These are phyloP conservation scores for Catunica adiposa DNA, from an alignment of 2,329 filamentous ascomycete genomes.

Conservation along the genomic window DNA sequence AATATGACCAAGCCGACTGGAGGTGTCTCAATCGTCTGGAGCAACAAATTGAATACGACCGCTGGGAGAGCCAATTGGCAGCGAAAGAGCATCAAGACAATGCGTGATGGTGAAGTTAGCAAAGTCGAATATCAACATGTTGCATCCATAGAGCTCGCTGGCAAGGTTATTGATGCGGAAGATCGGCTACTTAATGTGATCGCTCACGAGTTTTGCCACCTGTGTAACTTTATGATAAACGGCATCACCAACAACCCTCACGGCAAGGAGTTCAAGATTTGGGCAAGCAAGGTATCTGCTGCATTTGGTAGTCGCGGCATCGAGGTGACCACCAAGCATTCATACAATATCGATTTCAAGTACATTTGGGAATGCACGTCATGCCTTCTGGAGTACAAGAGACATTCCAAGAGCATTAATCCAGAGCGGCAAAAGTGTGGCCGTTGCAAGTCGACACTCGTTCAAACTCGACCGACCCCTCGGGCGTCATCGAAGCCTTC, in stretches of 20 bases:
- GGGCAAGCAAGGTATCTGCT: slow-evolving; percentile 39
- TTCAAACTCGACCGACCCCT: slow-evolving; percentile 67
- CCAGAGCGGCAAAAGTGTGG: slow-evolving; percentile 56
- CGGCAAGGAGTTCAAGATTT: slow-evolving; percentile 67
- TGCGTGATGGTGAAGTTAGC: not conserved
- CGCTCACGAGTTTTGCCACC: slow-evolving; percentile 93
- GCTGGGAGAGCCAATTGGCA: slow-evolving; percentile 63
- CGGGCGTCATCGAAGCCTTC: slow-evolving; percentile 25
- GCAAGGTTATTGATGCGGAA: slow-evolving; percentile 70
- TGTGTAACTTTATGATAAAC: slow-evolving; percentile 79
- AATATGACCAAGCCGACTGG: slow-evolving; percentile 45
- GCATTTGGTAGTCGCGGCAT: slow-evolving; percentile 48
- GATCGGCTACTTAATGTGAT: slow-evolving; percentile 70
- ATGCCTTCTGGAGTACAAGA: slow-evolving; percentile 58
- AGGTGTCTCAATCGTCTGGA: slow-evolving; percentile 57
- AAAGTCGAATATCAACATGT: slow-evolving; percentile 33
- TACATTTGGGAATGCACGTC: slow-evolving; percentile 66
- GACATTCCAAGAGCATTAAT: slow-evolving; percentile 78
- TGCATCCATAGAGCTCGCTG: slow-evolving; percentile 72
- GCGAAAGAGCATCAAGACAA: slow-evolving; percentile 34
- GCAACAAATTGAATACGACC: slow-evolving; percentile 62
- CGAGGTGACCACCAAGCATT: slow-evolving; percentile 75
- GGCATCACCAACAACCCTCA: slow-evolving; percentile 62
- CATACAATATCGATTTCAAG: slow-evolving; percentile 80
- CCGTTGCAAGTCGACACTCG: slow-evolving; percentile 50